Conservation (phyloP, 495 filamentous ascomycete genomes). For the Penicillium arizonense region DNA sequence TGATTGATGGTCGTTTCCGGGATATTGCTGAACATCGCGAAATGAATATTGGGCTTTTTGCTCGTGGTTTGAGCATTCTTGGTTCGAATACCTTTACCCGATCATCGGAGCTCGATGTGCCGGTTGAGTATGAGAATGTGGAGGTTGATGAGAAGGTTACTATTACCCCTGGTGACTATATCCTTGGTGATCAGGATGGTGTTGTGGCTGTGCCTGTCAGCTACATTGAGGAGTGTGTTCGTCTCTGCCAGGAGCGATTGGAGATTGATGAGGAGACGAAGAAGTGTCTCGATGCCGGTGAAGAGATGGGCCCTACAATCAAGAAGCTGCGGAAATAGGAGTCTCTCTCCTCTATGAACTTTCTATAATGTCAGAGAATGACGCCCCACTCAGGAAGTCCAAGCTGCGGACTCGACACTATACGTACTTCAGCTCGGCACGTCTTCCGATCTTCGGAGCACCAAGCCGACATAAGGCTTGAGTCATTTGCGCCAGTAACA, state of each 20-base stretch:
- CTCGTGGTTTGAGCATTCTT: conserved; percentile 45
- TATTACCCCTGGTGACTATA: conserved; percentile 55
- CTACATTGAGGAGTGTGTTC: conserved; percentile 17
- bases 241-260: conserved; percentile 23
- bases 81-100: conserved; percentile 23
- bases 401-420: too few species aligned
- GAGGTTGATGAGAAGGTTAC: conserved; percentile 41
- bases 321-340: conserved; percentile 20
- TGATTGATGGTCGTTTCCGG: conserved; percentile 59
- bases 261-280: conserved; percentile 26
- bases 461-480: too few species aligned
- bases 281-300: conserved; percentile 18
- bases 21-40: conserved; percentile 60
- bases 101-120: conserved; percentile 28
- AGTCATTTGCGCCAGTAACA: too few species aligned
- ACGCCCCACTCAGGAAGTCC: too few species aligned
- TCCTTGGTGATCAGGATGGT: conserved; percentile 57
- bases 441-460: too few species aligned
- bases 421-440: too few species aligned
- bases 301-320: conserved; percentile 28
- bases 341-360: too few species aligned
- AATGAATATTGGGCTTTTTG: conserved; percentile 49
- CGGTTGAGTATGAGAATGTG: conserved; percentile 26
- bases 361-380: too few species aligned
- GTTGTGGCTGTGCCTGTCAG: conserved; percentile 38